Percentiles rank a stretch among this genome's conserved stretches.
Conservation (phyloP, 2,329 filamentous ascomycete genomes). For the Colletotrichum tofieldiae region DNA sequence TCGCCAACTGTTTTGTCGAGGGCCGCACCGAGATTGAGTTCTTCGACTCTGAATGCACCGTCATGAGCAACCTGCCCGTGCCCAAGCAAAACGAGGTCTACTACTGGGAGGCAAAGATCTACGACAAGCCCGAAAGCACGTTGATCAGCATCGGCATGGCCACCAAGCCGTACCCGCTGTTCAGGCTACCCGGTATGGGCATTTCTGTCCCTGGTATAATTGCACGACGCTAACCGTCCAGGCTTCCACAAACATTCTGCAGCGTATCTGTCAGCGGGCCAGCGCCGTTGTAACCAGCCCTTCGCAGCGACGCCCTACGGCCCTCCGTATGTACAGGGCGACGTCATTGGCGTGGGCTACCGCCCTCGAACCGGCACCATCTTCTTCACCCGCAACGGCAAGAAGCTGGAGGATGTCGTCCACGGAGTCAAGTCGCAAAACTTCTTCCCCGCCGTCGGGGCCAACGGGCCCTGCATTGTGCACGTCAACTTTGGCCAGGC, state of each 20-base stretch:
- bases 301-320: slow-evolving; percentile 87
- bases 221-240: slow-evolving; percentile 52
- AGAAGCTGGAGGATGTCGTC: slow-evolving; percentile 94
- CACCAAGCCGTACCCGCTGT: slow-evolving; percentile 97
- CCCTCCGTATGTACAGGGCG: slow-evolving; percentile 89
- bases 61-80: slow-evolving; percentile 95
- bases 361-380: slow-evolving; percentile 93
- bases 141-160: slow-evolving; percentile 93
- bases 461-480: slow-evolving; percentile 91
- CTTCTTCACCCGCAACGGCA: slow-evolving; percentile 98
- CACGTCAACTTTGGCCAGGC: slow-evolving; percentile 99
- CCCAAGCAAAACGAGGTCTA: slow-evolving; percentile 99
- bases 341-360: slow-evolving; percentile 96
- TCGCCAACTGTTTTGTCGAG: slow-evolving; percentile 99
- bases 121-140: slow-evolving; percentile 93
- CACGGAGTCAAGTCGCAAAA: slow-evolving; percentile 96
- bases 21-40: slow-evolving; percentile 98
- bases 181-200: slow-evolving; percentile 90
- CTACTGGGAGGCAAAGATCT: slow-evolving; percentile 99
- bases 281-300: slow-evolving; percentile 92
- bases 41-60: slow-evolving; percentile 97
- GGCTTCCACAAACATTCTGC: slow-evolving; percentile 94
- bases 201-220: slow-evolving; percentile 42
- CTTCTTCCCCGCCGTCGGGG: slow-evolving; percentile 97
- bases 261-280: slow-evolving; percentile 90